phyloP scores from a whole-genome alignment of 768 basidiomycete genomes.

The Suillus occidentalis region DNA sequence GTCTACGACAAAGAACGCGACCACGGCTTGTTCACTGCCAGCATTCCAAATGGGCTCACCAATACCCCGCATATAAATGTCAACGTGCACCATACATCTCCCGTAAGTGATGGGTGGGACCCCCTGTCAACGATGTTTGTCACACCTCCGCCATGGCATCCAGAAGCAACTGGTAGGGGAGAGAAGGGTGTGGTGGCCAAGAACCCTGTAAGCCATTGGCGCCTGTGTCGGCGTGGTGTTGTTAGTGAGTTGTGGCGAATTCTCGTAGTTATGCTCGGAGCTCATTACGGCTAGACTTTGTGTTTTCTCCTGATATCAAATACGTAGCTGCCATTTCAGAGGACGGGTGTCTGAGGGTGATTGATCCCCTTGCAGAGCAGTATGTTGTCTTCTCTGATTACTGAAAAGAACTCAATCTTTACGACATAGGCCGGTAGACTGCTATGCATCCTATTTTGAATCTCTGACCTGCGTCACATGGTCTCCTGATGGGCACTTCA shows the following conservation, averaged over 20 bases:
- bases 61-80: constrained; percentile 28
- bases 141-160: too few species aligned
- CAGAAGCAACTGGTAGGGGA: too few species aligned
- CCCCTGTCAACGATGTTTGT: too few species aligned
- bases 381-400: constrained; percentile 36
- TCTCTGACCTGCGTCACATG: constrained; percentile 87
- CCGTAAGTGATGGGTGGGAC: too few species aligned
- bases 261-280: background rate
- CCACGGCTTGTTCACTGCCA: constrained; percentile 72
- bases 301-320: constrained; percentile 91
- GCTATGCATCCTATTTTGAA: constrained; percentile 94
- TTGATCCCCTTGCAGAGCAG: constrained; percentile 88
- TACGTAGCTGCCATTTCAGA: constrained; percentile 89
- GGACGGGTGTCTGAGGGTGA: constrained; percentile 87
- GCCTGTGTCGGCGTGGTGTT: constrained; percentile 62
- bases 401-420: constrained; percentile 1
- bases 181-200: too few species aligned
- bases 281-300: constrained; percentile 60
- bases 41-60: constrained; percentile 45
- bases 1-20: constrained; percentile 91
- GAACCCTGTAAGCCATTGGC: constrained; percentile 45
- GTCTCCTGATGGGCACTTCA: constrained; percentile 95
- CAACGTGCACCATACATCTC: constrained; percentile 27
- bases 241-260: constrained; percentile 43
- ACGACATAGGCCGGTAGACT: constrained; percentile 75